phyloP scores from a whole-genome alignment of 257 asterid genomes.

The Paulownia fortunei region DNA sequence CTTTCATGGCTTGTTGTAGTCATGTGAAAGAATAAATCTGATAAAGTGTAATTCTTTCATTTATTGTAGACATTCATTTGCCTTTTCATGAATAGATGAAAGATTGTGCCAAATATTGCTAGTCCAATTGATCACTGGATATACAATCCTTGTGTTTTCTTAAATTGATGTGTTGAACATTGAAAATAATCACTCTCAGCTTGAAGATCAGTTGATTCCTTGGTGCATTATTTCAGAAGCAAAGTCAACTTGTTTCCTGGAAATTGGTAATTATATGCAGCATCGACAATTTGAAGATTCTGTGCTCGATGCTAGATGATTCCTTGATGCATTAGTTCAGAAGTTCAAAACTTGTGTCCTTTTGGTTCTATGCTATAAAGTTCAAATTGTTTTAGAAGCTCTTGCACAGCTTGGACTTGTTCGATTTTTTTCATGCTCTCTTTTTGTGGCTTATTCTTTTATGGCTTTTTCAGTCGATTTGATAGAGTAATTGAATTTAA shows the following conservation, averaged over 20 bases:
- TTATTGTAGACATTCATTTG: background rate
- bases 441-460: background rate
- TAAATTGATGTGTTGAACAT: background rate
- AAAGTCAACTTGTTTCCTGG: too few species aligned
- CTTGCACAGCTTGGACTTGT: background rate
- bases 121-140: background rate
- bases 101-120: background rate
- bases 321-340: background rate
- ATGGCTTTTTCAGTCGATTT: too few species aligned
- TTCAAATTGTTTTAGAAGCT: background rate
- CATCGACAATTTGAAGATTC: background rate
- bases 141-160: background rate
- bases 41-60: background rate
- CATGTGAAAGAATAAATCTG: slow-evolving; percentile 5
- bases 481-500: background rate
- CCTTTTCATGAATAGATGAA: slow-evolving; percentile 14
- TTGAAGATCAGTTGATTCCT: background rate
- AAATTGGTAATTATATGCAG: background rate
- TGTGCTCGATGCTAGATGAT: too few species aligned
- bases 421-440: too few species aligned
- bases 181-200: background rate
- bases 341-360: background rate
- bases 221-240: background rate
- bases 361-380: background rate
- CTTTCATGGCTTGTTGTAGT: slow-evolving; percentile 20